phyloP scores from a whole-genome alignment of 345 rosid genomes.

The Crucihimalaya himalaica region DNA sequence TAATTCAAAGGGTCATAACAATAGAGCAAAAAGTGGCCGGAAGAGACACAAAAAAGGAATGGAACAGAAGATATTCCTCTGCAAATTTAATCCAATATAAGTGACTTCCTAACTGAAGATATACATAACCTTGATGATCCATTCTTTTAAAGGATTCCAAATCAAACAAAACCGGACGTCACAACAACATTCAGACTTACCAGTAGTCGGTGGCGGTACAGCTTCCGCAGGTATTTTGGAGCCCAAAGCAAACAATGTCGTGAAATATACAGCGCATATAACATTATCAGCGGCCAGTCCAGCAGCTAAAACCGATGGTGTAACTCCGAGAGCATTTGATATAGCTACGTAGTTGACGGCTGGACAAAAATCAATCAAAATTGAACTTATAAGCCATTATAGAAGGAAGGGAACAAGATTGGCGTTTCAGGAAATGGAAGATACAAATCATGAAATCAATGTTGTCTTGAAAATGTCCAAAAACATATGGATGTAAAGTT shows the following conservation, averaged over 20 bases:
- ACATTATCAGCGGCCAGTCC: conserved; percentile 95
- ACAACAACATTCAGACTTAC: conserved; percentile 36
- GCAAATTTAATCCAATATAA: background rate
- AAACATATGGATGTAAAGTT: conserved; percentile 24
- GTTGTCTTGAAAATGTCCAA: background rate
- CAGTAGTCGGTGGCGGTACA: conserved; percentile 45
- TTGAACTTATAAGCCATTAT: conserved; percentile 5
- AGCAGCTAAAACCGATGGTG: conserved; percentile 75
- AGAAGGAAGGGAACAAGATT: background rate
- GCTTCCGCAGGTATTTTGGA: conserved; percentile 72
- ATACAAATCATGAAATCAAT: background rate
- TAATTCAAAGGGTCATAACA: background rate
- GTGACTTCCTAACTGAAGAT: background rate
- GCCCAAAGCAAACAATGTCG: conserved; percentile 74
- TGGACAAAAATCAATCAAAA: conserved; percentile 35
- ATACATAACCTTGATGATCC: background rate
- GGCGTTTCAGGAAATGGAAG: background rate
- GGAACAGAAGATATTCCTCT: conserved; percentile 1
- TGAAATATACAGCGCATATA: conserved; percentile 80
- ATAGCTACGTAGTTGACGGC: conserved; percentile 90
- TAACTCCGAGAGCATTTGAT: conserved; percentile 64
- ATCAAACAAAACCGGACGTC: conserved; percentile 6
- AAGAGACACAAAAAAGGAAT: background rate
- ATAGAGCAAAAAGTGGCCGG: background rate
- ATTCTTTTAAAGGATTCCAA: background rate